phyloP scores from a whole-genome alignment of 2,329 filamentous ascomycete genomes.

The Penicillium brevicompactum region DNA sequence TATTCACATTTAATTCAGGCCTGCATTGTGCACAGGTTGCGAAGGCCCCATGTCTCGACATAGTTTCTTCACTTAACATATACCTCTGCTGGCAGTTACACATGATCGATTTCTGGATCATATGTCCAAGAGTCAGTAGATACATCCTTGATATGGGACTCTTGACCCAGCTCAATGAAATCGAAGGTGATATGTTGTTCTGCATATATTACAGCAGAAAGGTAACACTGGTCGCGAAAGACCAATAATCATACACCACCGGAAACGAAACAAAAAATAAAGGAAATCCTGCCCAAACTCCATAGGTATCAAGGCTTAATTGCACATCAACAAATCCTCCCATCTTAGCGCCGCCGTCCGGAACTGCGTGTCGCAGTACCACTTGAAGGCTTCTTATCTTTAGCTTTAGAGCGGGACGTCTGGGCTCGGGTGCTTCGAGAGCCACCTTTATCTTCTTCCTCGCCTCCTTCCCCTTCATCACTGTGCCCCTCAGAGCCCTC shows the following conservation, averaged over 20 bases:
- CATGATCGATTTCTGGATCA: too few species aligned
- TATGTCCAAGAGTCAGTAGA: too few species aligned
- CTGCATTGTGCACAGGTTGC: too few species aligned
- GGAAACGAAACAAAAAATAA: constrained; percentile 3
- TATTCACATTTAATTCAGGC: too few species aligned
- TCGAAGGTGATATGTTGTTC: background rate
- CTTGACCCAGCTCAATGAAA: background rate
- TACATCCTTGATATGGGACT: too few species aligned
- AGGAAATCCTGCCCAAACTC: constrained; percentile 13
- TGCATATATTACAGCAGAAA: background rate
- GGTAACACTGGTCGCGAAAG: background rate
- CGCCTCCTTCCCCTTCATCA: constrained; percentile 38
- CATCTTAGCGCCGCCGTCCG: constrained; percentile 34
- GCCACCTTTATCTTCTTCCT: constrained; percentile 34
- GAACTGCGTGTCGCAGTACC: constrained; percentile 40
- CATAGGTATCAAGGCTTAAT: constrained; percentile 31
- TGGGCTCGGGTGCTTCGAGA: constrained; percentile 43
- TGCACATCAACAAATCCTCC: background rate
- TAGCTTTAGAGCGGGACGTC: constrained; percentile 37
- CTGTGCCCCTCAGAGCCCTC: constrained; percentile 41
- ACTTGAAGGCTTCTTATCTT: constrained; percentile 35
- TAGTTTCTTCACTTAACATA: too few species aligned
- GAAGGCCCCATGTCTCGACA: background rate
- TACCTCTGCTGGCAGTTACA: too few species aligned
- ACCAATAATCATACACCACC: constrained; percentile 5